Conservation (phyloP, 2,329 filamentous ascomycete genomes). For the Orbilia oligospora region DNA sequence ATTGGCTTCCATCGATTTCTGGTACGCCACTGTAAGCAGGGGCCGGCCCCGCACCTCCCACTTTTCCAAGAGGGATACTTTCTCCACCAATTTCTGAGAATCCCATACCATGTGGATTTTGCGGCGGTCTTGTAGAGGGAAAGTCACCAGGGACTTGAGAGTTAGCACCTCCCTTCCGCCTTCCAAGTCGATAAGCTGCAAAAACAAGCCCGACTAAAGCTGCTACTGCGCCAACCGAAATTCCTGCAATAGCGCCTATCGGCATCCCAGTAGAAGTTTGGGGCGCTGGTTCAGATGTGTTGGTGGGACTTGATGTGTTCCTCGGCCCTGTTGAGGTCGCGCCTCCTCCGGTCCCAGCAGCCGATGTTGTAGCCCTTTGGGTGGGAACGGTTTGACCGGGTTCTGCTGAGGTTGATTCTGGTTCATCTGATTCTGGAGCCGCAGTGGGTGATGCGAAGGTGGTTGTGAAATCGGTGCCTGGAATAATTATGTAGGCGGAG, state of each 20-base stretch:
- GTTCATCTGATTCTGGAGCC: neutral
- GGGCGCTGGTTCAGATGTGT: constrained; percentile 1
- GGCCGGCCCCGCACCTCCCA: constrained; percentile 1
- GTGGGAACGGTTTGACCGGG: constrained; percentile 19
- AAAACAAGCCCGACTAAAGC: constrained; percentile 11
- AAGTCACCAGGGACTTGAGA: neutral
- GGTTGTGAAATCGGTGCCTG: constrained; percentile 28
- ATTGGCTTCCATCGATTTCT: constrained; percentile 29
- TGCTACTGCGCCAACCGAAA: constrained; percentile 13
- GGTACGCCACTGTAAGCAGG: constrained; percentile 12
- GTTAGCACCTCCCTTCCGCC: neutral
- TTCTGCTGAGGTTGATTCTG: constrained; percentile 14
- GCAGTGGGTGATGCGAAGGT: neutral
- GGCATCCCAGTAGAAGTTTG: neutral
- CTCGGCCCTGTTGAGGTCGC: constrained; percentile 2
- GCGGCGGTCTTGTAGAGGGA: neutral
- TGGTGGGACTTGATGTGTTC: constrained; percentile 8
- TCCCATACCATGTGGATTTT: constrained; percentile 23
- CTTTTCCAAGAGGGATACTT: constrained; percentile 4
- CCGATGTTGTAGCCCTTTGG: neutral
- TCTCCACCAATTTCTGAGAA: constrained; percentile 22
- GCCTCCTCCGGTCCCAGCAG: neutral
- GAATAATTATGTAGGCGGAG: constrained; percentile 24
- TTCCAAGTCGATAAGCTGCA: constrained; percentile 27
- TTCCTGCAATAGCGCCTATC: constrained; percentile 9